These are phyloP conservation scores for Cerrena zonata DNA, from an alignment of 1,284 basidiomycete genomes.

Conservation along the genomic window DNA sequence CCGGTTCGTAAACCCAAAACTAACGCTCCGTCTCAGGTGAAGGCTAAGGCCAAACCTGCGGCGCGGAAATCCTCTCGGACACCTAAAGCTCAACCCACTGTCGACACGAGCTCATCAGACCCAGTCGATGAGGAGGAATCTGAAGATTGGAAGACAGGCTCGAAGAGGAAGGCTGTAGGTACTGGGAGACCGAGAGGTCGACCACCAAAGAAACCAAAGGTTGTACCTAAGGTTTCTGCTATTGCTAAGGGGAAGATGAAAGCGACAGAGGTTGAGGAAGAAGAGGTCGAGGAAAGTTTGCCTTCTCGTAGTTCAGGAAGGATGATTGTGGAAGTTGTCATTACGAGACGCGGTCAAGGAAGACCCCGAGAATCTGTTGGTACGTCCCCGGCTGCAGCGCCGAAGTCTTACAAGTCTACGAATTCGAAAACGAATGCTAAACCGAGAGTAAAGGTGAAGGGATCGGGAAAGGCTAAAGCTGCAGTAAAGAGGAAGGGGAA, in stretches of 20 bases:
- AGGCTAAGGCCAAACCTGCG: not conserved
- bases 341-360: too few species aligned
- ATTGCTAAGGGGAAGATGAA: not conserved
- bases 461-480: too few species aligned
- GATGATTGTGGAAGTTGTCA: too few species aligned
- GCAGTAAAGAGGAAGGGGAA: not conserved
- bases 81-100: not conserved
- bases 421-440: too few species aligned
- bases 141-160: constrained; percentile 5
- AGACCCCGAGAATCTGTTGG: too few species aligned
- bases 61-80: not conserved
- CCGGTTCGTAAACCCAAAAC: not conserved
- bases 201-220: constrained; percentile 4
- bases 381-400: too few species aligned
- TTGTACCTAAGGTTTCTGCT: not conserved
- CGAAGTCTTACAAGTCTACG: too few species aligned
- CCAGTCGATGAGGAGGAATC: constrained; percentile 12
- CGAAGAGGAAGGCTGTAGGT: not conserved
- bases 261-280: too few species aligned
- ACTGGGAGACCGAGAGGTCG: not conserved
- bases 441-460: too few species aligned
- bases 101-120: not conserved
- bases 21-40: not conserved
- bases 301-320: too few species aligned
- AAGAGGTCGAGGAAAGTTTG: too few species aligned